phyloP scores from a whole-genome alignment of 163 green algal species.

The Smithsoniella earleae region DNA sequence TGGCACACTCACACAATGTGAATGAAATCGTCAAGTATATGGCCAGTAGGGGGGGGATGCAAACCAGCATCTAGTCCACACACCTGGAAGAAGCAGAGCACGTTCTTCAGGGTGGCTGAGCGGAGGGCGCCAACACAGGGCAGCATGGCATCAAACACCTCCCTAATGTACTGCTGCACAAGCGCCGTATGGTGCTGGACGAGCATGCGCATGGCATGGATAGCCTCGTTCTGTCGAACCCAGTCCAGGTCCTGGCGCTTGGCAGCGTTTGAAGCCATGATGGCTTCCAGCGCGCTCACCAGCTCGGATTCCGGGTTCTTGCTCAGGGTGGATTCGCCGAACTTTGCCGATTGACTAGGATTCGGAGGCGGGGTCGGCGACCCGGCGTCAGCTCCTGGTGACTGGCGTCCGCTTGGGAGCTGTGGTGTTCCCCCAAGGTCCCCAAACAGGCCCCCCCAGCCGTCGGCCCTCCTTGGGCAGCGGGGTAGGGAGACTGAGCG shows the following conservation, averaged over 20 bases:
- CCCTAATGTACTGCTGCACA: not conserved
- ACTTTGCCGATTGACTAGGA: no score
- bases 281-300: not conserved
- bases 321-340: not conserved
- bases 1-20: not conserved
- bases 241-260: constrained; percentile 31
- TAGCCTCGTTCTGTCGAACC: constrained; percentile 19
- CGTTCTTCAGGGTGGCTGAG: constrained; percentile 9
- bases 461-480: no score
- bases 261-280: not conserved
- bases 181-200: constrained; percentile 13
- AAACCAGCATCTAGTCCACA: not conserved
- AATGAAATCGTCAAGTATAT: not conserved
- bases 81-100: constrained; percentile 22
- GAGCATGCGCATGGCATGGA: constrained; percentile 28
- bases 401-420: no score
- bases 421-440: no score
- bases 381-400: no score
- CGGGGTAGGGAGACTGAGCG: no score
- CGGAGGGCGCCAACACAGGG: constrained; percentile 16
- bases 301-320: constrained; percentile 6
- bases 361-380: no score
- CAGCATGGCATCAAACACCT: constrained; percentile 23
- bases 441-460: no score
- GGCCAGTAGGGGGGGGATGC: not conserved